Evolutionary conservation across 2,329 filamentous ascomycete genomes (phyloP).

Genomic region (Teratosphaeria nubilosa): DNA sequence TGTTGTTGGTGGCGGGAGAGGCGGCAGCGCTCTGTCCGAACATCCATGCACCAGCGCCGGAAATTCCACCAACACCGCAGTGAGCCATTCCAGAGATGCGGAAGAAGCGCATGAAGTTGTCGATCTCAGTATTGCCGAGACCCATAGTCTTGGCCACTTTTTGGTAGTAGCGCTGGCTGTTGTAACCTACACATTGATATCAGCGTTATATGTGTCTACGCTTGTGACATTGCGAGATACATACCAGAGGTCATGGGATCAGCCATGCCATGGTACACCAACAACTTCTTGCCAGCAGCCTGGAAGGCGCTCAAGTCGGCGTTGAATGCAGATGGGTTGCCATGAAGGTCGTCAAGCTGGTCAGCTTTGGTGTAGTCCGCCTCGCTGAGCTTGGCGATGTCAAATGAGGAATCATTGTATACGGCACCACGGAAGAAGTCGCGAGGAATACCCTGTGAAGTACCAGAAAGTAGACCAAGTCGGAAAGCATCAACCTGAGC

Average conservation of each 20-base stretch:
- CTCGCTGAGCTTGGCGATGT: slow-evolving; percentile 28
- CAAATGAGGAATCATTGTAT: slow-evolving; percentile 36
- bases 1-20: slow-evolving; percentile 26
- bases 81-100: slow-evolving; percentile 44
- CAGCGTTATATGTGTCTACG: slow-evolving; percentile 22
- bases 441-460: slow-evolving; percentile 31
- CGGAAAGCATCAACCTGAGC: slow-evolving; percentile 31
- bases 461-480: slow-evolving; percentile 30
- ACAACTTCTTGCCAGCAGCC: slow-evolving; percentile 33
- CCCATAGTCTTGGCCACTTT: slow-evolving; percentile 32
- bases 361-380: slow-evolving; percentile 33
- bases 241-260: slow-evolving; percentile 34
- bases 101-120: slow-evolving; percentile 39
- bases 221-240: slow-evolving; percentile 10
- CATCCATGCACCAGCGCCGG: slow-evolving; percentile 32
- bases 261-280: slow-evolving; percentile 33
- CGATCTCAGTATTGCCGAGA: slow-evolving; percentile 24
- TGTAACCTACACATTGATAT: slow-evolving; percentile 20
- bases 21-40: slow-evolving; percentile 28
- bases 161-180: slow-evolving; percentile 40
- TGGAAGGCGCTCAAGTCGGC: slow-evolving; percentile 30
- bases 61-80: slow-evolving; percentile 35
- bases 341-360: slow-evolving; percentile 30
- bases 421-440: slow-evolving; percentile 44
- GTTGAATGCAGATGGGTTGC: slow-evolving; percentile 30